phyloP scores from a whole-genome alignment of 2,329 filamentous ascomycete genomes.

The Penicillium sp. region DNA sequence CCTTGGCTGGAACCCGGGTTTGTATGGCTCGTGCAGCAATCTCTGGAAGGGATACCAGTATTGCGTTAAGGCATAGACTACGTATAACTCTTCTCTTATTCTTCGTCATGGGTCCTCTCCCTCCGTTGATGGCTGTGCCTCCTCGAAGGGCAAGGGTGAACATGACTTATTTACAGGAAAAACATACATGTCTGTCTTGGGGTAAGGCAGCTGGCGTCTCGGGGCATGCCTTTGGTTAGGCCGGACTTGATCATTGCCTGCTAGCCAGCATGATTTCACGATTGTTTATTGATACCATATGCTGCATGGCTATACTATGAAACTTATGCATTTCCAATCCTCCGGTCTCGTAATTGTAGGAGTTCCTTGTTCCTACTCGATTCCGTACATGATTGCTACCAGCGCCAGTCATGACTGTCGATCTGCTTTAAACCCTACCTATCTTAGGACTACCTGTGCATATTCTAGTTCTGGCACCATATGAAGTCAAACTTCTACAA shows the following conservation, averaged over 20 bases:
- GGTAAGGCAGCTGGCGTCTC: constrained; percentile 11
- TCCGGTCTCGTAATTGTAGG: neutral
- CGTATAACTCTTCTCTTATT: too few relatives aligned
- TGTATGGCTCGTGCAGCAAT: constrained; percentile 30
- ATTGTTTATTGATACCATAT: constrained; percentile 3
- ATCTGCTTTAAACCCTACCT: too few relatives aligned
- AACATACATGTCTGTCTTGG: too few relatives aligned
- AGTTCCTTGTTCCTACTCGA: too few relatives aligned
- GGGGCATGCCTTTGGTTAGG: constrained; percentile 1
- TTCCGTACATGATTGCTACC: too few relatives aligned
- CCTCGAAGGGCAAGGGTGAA: too few relatives aligned
- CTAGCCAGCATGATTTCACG: constrained; percentile 11
- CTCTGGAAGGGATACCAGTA: constrained; percentile 33
- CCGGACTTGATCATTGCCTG: constrained; percentile 6
- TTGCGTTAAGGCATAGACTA: constrained; percentile 25
- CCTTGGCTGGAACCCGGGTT: constrained; percentile 27
- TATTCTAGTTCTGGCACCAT: too few relatives aligned
- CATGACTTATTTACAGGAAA: too few relatives aligned
- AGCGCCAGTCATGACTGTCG: too few relatives aligned
- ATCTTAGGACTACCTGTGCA: too few relatives aligned
- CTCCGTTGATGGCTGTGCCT: constrained; percentile 1
- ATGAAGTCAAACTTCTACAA: too few relatives aligned
- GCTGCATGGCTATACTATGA: too few relatives aligned
- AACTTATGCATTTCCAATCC: neutral
- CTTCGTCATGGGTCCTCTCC: constrained; percentile 1